Base-by-base conservation (phyloP, 345 rosid species). In the Limnanthes douglasii region DNA sequence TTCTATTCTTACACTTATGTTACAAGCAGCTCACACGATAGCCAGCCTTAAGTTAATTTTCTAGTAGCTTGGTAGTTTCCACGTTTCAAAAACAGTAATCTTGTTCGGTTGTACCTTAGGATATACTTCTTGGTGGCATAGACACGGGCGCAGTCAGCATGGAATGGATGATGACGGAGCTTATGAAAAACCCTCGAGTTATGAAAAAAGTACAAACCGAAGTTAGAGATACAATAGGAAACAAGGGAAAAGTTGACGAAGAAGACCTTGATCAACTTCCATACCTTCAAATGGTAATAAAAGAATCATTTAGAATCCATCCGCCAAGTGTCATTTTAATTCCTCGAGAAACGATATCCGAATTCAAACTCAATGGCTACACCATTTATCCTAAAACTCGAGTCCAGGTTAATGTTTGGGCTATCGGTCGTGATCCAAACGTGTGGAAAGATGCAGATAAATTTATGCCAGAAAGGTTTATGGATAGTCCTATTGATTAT, bases 121-220 rank as follows among this genome's bases (percentile, higher is more conserved):
- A 77, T 40, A 44, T 69, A 17, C 67, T 73, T 51, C 16, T 70
- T 11, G 85, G 49, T 6, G 84, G 80, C 32, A 34, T 64, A 2
- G 70, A 73, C 53, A 71, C 78, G 4, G 37, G 57, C 19, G 62
- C 81, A 2, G 38, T 57, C 14, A 50, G 60, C 0, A 34, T 73
- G 34, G 34, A 29, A 10, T 76, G 93, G 93, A 72, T 83, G 9
- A 63, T 81, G 72, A 38, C 94, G 12, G 86, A 75, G 56, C 50
- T 81, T 0, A 15, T 21, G 0, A 60, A 47, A 46, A 57, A 47
- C 6, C 72, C 75, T 25, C 53, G 52, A 40, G 36, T 61, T 26
- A 65, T 77, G 84, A 55, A 66, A 43, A 81, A 64, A 66, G 78
- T 57, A 7, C 84, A 71, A 41, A 61, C 56, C 1, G 79, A 74